These are phyloP conservation scores for Guadua angustifolia DNA, from an alignment of 176 grass and related monocot species.

Conservation along the genomic window DNA sequence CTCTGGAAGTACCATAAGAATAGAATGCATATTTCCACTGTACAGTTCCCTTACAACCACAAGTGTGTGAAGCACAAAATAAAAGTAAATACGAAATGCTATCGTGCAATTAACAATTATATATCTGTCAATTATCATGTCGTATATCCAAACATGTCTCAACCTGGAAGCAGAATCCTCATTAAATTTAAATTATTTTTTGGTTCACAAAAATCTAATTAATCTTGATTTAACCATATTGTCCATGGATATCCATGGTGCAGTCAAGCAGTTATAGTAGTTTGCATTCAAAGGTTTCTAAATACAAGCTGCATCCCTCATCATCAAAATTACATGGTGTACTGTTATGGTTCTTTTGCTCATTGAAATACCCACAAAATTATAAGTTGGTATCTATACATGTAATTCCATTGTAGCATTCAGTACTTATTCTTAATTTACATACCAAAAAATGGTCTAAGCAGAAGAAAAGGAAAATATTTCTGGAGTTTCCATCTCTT, in stretches of 20 bases:
- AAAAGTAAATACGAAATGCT: not conserved
- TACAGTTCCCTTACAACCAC: constrained; percentile 23
- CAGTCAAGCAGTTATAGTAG: constrained; percentile 16
- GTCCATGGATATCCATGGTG: constrained; percentile 11
- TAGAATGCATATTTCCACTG: not conserved
- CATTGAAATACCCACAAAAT: constrained; percentile 4
- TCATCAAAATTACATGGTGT: constrained; percentile 30
- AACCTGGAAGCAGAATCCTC: constrained; percentile 28
- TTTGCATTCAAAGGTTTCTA: constrained; percentile 16
- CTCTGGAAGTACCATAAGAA: constrained; percentile 9
- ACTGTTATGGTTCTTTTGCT: constrained; percentile 5
- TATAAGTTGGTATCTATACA: not conserved
- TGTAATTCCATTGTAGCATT: too few species aligned
- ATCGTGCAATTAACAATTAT: not conserved
- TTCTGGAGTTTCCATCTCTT: constrained; percentile 15
- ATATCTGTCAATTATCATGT: not conserved
- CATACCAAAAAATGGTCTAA: too few species aligned
- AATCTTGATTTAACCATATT: not conserved
- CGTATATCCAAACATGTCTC: constrained; percentile 18
- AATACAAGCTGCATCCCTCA: constrained; percentile 7
- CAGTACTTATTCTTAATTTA: too few species aligned
- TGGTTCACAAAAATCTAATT: not conserved
- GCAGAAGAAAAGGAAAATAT: too few species aligned
- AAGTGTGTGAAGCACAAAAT: constrained; percentile 13
- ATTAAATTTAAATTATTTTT: constrained; percentile 17